A percentile compares a stretch with the other conserved stretches of the same genome.
These are phyloP conservation scores for Sphagnum magellanicum DNA, from an alignment of 228 moss, liverwort and hornwort genomes.

Conservation along the genomic window DNA sequence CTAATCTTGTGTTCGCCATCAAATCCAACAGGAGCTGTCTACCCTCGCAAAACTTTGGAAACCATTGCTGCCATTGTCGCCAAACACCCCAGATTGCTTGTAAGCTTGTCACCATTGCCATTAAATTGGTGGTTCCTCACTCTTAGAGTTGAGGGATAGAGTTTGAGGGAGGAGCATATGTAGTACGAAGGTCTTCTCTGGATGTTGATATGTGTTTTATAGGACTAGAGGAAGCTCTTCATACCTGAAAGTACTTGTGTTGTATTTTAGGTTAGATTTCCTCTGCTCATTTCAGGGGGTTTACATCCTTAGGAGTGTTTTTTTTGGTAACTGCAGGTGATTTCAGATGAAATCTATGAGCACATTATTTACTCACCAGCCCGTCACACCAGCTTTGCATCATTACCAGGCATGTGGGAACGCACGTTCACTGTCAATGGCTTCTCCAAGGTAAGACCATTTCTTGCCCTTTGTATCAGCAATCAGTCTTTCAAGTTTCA, in stretches of 20 bases:
- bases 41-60: constrained; percentile 59
- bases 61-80: constrained; percentile 86
- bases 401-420: constrained; percentile 96
- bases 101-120: constrained; percentile 9
- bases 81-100: constrained; percentile 81
- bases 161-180: too few relatives aligned
- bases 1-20: constrained; percentile 80
- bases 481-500: too few relatives aligned
- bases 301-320: constrained; percentile 2
- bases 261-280: too few relatives aligned
- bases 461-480: too few relatives aligned
- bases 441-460: constrained; percentile 72
- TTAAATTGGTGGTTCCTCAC: too few relatives aligned
- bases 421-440: constrained; percentile 96
- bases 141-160: too few relatives aligned
- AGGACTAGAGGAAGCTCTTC: too few relatives aligned
- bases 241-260: too few relatives aligned
- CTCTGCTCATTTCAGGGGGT: too few relatives aligned
- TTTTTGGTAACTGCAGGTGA: constrained; percentile 52
- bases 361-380: constrained; percentile 95
- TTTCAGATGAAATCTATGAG: constrained; percentile 97
- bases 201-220: too few relatives aligned
- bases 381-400: constrained; percentile 84
- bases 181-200: too few relatives aligned
- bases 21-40: constrained; percentile 91